Evolutionary conservation across 176 grass and related monocot species (phyloP).

Genomic region (Luzula sylvatica): DNA sequence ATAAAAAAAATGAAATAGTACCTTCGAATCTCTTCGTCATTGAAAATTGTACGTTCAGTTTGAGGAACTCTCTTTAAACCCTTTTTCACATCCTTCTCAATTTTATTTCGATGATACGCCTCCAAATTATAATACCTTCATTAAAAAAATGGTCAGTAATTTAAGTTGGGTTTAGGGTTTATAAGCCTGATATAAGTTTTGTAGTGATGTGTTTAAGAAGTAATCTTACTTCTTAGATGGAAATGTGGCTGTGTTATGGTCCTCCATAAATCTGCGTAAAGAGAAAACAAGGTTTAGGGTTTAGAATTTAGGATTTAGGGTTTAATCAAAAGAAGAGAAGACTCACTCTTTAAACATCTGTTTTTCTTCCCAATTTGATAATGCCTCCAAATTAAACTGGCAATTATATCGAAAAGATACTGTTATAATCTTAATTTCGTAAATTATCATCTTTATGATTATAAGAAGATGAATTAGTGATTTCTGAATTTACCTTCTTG

Average conservation of each 20-base stretch:
- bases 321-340: slow-evolving; percentile 6
- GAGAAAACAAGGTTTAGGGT: slow-evolving; percentile 5
- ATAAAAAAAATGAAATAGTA: slow-evolving; percentile 21
- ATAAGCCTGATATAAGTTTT: neutral
- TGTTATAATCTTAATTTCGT: neutral
- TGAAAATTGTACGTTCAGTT: slow-evolving; percentile 66
- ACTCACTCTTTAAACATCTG: slow-evolving; percentile 97
- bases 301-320: neutral
- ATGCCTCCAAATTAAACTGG: slow-evolving; percentile 77
- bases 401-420: neutral
- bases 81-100: slow-evolving; percentile 76
- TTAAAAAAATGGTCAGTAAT: neutral
- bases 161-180: slow-evolving; percentile 8
- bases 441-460: too few relatives aligned
- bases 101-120: slow-evolving; percentile 54
- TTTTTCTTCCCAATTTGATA: slow-evolving; percentile 97
- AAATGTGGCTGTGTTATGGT: slow-evolving; percentile 94
- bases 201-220: slow-evolving; percentile 6
- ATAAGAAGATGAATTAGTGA: neutral
- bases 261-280: slow-evolving; percentile 87
- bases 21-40: slow-evolving; percentile 92
- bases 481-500: slow-evolving; percentile 54
- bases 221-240: slow-evolving; percentile 76
- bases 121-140: slow-evolving; percentile 91
- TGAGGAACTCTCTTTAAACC: slow-evolving; percentile 41